Evolutionary conservation across 192 early-diverging fungal genomes (phyloP), one percentile per base, ranked within the genome.

Genomic region (Backusella psychrophila): DNA sequence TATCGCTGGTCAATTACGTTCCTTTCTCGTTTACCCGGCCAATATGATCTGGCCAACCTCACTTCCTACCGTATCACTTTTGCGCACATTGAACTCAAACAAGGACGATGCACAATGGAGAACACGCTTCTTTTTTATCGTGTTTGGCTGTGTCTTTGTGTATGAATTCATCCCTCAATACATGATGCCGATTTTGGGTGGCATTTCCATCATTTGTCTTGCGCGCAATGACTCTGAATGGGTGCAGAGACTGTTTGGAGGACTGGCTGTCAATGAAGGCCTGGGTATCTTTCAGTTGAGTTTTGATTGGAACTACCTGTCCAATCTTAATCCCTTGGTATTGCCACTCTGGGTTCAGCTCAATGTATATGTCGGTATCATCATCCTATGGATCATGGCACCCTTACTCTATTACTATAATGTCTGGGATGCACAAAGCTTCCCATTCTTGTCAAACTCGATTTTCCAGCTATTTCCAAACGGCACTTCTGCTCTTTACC

Each of bases 291-390:
- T 85, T 42, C 74, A 77, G 4, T 42, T 85, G 12, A 83, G 78
- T 77, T 85, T 85, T 70, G 84, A 85, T 59, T 85, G 84, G 84
- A 80, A 86, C 52, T 81, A 85, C 63, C 59, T 83, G 29, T 66
- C 80, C 3, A 81, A 73, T 38, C 66, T 81, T 2, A 67, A 72
- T 11, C 83, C 87, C 0, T 66, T 88, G 39, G 78, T 89, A 23
- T 88, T 90, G 38, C 94, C 94, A 35, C 93, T 90, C 77, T 90
- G 88, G 80, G 86, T 89, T 39, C 86, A 88, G 15, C 85, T 89
- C 74, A 93, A 93, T 72, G 84, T 92, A 56, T 89, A 93, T 77
- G 86, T 85, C 15, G 90, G 90, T 17, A 89, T 92, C 4, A 17
- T 71, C 81, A 35, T 76, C 23, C 34, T 79, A 4, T 93, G 89